Evolutionary conservation across 805 yeast genomes (phyloP), one percentile per base, ranked within the genome.

Genomic region (Nakazawaea siamensis): DNA sequence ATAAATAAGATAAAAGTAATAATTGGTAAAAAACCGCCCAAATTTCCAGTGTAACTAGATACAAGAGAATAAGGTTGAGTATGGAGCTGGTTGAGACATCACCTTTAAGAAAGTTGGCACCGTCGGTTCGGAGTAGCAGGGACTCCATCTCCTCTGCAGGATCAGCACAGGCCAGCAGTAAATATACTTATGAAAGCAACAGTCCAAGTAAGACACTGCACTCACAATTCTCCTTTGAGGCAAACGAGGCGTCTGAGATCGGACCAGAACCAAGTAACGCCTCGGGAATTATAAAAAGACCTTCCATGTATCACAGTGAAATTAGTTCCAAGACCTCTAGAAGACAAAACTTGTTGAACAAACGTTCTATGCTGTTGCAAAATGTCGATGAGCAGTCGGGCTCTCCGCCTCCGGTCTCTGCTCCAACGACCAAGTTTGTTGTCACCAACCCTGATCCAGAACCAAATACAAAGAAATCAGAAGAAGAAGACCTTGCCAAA

Each of bases 231-330:
- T n/a, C n/a, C n/a, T n/a, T n/a, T n/a, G n/a, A n/a, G n/a, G n/a
- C n/a, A n/a, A n/a, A n/a, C n/a, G n/a, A n/a, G n/a, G n/a, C n/a
- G n/a, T n/a, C n/a, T n/a, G n/a, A n/a, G n/a, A n/a, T n/a, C n/a
- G n/a, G n/a, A n/a, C n/a, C n/a, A n/a, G n/a, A n/a, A n/a, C 15
- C 30, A 27, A 13, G 10, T 7, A 20, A 20, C 23, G 10, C 29
- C 15, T 9, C 27, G 8, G n/a, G 13, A 9, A 27, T 27, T 8
- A 16, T 29, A 24, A 37, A 37, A 20, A 28, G 40, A 25, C 40
- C 40, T 6, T 37, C 40, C 17, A 37, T 37, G 40, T 37, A 37
- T 23, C 30, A 27, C 17, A 32, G 36, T 24, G 39, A 35, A 15
- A 4, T 17, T 13, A 11, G 10, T 14, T 15, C 34, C 9, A 26